phyloP scores from a whole-genome alignment of 306 rosid genomes.

The Rosa chinensis region DNA sequence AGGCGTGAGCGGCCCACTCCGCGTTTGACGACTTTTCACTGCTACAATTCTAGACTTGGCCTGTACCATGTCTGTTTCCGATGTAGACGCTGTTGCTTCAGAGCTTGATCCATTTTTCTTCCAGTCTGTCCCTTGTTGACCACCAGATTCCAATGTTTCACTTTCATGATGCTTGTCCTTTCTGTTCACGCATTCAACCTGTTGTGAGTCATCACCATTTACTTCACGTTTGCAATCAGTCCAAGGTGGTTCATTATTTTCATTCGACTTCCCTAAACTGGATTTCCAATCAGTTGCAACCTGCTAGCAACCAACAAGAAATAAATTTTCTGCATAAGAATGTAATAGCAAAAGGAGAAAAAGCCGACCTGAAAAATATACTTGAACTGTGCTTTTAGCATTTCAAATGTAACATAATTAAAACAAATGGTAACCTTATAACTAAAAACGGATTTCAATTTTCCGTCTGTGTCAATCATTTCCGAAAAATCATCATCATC shows the following conservation, averaged over 20 bases:
- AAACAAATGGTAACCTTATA: conserved; percentile 35
- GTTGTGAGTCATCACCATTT: conserved; percentile 46
- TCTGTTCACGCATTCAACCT: conserved; percentile 38
- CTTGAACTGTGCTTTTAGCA: not conserved
- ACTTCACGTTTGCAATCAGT: conserved; percentile 37
- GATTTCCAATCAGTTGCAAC: conserved; percentile 50
- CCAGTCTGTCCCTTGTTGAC: conserved; percentile 45
- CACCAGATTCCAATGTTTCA: conserved; percentile 43
- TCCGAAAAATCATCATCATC: conserved; percentile 69
- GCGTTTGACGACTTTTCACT: conserved; percentile 64
- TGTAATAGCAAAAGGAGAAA: conserved; percentile 12
- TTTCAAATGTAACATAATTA: not conserved
- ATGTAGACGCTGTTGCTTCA: conserved; percentile 46
- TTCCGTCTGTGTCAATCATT: conserved; percentile 69
- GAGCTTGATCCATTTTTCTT: conserved; percentile 45
- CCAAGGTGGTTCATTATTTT: conserved; percentile 40
- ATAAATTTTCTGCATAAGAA: not conserved
- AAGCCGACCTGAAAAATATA: not conserved
- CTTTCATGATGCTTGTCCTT: conserved; percentile 48
- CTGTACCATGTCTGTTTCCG: conserved; percentile 46
- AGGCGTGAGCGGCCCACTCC: conserved; percentile 82
- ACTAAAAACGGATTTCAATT: conserved; percentile 29
- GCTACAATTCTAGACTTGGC: conserved; percentile 52
- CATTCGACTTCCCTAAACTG: conserved; percentile 46
- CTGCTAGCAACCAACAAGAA: conserved; percentile 36